These are phyloP conservation scores for Zea luxurians DNA, from an alignment of 176 grass and related monocot genomes.

Conservation along the genomic window DNA sequence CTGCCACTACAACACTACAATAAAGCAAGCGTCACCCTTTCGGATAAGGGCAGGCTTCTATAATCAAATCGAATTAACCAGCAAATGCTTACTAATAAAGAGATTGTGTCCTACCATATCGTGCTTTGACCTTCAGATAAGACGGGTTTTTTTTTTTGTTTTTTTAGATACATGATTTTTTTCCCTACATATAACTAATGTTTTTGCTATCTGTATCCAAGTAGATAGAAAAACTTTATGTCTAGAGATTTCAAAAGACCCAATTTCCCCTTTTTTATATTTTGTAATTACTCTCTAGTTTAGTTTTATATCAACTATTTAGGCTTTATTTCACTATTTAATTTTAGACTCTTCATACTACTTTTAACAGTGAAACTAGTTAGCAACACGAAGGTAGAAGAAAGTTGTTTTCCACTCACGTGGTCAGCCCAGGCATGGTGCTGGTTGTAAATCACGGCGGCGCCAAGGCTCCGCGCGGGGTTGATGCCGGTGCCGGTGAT, in stretches of 20 bases:
- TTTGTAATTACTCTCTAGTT: not conserved
- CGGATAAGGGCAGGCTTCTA: not conserved
- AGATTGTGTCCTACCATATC: not conserved
- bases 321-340: not conserved
- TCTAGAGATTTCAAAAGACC: too few species aligned
- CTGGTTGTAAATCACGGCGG: slow-evolving; percentile 84
- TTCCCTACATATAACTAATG: too few species aligned
- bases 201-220: too few species aligned
- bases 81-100: not conserved
- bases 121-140: not conserved
- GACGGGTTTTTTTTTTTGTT: too few species aligned
- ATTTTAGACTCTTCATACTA: not conserved
- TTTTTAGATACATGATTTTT: too few species aligned
- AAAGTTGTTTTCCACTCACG: slow-evolving; percentile 41
- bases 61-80: not conserved
- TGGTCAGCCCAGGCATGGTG: slow-evolving; percentile 68
- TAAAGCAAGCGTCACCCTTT: not conserved
- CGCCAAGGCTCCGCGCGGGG: slow-evolving; percentile 85
- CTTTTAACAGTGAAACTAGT: not conserved
- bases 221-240: too few species aligned
- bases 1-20: not conserved
- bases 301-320: not conserved
- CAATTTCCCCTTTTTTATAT: too few species aligned
- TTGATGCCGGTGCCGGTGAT: slow-evolving; percentile 99
- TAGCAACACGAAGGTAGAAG: not conserved